A percentile compares a stretch with the other conserved stretches of the same genome.
phyloP scores from a whole-genome alignment of 257 asterid genomes.

The Capsicum pubescens region DNA sequence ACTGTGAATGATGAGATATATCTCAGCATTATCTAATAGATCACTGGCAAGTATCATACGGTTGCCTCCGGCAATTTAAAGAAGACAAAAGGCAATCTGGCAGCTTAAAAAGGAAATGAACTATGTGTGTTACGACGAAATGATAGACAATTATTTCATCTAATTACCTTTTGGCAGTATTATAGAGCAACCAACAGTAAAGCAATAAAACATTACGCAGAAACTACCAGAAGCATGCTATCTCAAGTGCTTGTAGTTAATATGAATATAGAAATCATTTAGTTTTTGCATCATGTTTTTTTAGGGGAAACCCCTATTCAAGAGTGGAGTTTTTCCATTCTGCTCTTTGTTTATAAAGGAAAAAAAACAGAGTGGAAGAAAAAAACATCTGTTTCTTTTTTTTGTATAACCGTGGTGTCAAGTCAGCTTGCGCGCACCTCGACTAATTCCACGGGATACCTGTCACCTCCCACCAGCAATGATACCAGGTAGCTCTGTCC shows the following conservation, averaged over 20 bases:
- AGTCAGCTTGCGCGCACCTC: too few relatives aligned
- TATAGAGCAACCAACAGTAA: slow-evolving; percentile 12
- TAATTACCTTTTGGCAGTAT: not conserved
- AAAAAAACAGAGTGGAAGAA: not conserved
- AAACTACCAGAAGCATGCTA: not conserved
- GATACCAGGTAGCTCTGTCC: too few relatives aligned
- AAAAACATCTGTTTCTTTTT: not conserved
- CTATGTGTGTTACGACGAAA: not conserved
- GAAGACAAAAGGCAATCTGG: not conserved
- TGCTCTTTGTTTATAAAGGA: not conserved
- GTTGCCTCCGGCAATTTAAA: not conserved
- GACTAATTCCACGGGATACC: too few relatives aligned
- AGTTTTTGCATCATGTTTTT: not conserved
- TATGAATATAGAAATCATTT: not conserved
- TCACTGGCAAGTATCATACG: not conserved
- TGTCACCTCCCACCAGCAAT: too few relatives aligned
- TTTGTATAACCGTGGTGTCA: too few relatives aligned
- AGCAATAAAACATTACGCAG: slow-evolving; percentile 8
- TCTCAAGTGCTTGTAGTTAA: not conserved
- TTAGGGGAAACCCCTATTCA: not conserved
- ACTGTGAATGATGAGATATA: not conserved
- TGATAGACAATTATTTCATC: slow-evolving; percentile 17
- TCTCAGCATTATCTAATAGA: not conserved
- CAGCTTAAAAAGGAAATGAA: not conserved
- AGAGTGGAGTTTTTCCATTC: slow-evolving; percentile 11